Conservation (phyloP, 2,329 filamentous ascomycete genomes). For the Fusarium transvaalense region DNA sequence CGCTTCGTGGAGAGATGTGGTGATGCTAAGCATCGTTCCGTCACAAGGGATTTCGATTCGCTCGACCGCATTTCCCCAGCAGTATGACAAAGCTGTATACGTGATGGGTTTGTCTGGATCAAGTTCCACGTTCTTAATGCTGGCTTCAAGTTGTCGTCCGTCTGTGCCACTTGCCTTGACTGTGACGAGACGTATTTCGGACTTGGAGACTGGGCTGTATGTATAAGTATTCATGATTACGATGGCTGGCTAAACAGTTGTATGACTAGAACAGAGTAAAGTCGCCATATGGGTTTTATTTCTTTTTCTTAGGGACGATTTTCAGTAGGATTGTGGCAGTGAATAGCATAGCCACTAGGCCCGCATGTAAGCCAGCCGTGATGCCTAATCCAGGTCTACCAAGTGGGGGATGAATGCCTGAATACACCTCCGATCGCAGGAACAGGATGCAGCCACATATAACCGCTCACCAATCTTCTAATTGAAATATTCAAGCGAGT, state of each 20-base stretch:
- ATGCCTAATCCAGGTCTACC: neutral
- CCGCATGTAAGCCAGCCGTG: neutral
- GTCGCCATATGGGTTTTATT: accelerated
- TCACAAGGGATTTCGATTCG: conserved; percentile 20
- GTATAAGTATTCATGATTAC: conserved; percentile 12
- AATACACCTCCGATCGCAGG: too few relatives aligned
- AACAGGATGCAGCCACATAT: neutral
- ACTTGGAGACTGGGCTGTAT: conserved; percentile 15
- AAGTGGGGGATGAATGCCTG: neutral
- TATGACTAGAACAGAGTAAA: too few relatives aligned
- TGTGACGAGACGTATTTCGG: conserved; percentile 31
- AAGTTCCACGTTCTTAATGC: conserved; percentile 26
- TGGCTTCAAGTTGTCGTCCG: conserved; percentile 11
- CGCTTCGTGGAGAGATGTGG: conserved; percentile 24
- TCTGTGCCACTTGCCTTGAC: neutral
- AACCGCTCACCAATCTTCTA: neutral
- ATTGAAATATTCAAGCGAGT: neutral
- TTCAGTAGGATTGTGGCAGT: conserved; percentile 7
- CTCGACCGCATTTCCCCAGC: conserved; percentile 21
- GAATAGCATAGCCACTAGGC: conserved; percentile 13
- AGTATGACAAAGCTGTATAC: conserved; percentile 37
- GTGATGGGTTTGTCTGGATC: conserved; percentile 22
- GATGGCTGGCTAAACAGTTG: accelerated
- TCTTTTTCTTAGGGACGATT: neutral
- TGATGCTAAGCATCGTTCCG: conserved; percentile 17